A percentile compares a stretch with the other conserved stretches of the same genome.
Evolutionary conservation across 352 stramenopile species (phyloP).

Genomic region (Globisporangium recalcitrans): DNA sequence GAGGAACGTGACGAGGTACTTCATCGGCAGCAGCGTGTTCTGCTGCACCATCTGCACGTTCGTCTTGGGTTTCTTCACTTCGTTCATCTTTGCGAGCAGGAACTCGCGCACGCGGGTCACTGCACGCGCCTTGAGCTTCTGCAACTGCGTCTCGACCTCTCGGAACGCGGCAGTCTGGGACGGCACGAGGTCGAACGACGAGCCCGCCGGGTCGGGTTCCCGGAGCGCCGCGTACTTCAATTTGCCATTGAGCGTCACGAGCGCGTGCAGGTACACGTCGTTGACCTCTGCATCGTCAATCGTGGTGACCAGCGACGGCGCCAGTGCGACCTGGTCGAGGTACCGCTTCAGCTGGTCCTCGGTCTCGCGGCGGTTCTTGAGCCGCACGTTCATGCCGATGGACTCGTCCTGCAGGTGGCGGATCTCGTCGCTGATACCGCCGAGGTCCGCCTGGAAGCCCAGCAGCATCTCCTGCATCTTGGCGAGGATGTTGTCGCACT

Average conservation of each 20-base stretch:
- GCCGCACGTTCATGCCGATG: constrained; percentile 89
- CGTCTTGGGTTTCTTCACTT: constrained; percentile 95
- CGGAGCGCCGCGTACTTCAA: constrained; percentile 85
- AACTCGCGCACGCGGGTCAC: constrained; percentile 87
- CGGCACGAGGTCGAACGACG: constrained; percentile 86
- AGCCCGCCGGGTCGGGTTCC: constrained; percentile 45
- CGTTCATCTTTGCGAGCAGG: constrained; percentile 90
- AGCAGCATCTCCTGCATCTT: constrained; percentile 97
- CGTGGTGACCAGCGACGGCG: constrained; percentile 88
- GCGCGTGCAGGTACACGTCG: constrained; percentile 90
- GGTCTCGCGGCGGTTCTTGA: constrained; percentile 94
- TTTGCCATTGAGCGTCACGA: constrained; percentile 92
- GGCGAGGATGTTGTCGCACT: constrained; percentile 95
- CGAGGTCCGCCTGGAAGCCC: constrained; percentile 97
- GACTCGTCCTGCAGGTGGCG: constrained; percentile 94
- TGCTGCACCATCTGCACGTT: constrained; percentile 99
- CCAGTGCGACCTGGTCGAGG: constrained; percentile 94
- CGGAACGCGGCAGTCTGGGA: constrained; percentile 87
- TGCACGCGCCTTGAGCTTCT: constrained; percentile 82
- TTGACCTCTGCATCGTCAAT: constrained; percentile 95
- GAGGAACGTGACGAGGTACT: constrained; percentile 95
- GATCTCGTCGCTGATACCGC: constrained; percentile 97
- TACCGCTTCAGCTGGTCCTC: constrained; percentile 92
- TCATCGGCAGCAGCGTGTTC: constrained; percentile 95
- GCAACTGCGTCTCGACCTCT: constrained; percentile 91